Evolutionary conservation across 108 stramenopile species (phyloP).

Genomic region (Discostella pseudostelligera): DNA sequence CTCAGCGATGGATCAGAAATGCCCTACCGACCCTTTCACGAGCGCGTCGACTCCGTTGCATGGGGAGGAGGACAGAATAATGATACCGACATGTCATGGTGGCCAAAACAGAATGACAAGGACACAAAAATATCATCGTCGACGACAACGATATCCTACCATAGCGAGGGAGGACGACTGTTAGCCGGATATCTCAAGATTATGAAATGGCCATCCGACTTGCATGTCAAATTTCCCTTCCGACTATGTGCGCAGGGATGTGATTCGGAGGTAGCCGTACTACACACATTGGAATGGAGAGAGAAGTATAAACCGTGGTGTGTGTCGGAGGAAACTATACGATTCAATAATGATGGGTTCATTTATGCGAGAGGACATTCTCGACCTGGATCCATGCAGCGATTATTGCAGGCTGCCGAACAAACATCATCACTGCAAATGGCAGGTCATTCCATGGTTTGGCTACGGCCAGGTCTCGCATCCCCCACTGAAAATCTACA

Average conservation of each 20-base stretch:
- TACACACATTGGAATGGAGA: constrained; percentile 69
- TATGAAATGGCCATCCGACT: constrained; percentile 43
- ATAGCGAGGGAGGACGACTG: constrained; percentile 25
- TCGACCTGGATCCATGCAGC: constrained; percentile 30
- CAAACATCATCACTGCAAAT: constrained; percentile 5
- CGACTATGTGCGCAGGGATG: constrained; percentile 58
- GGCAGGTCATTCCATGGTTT: constrained; percentile 61
- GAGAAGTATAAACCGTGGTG: constrained; percentile 75
- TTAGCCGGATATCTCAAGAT: constrained; percentile 46
- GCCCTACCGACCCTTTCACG: constrained; percentile 17
- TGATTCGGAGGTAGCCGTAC: constrained; percentile 52
- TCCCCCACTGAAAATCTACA: constrained; percentile 30
- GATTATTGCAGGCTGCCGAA: constrained; percentile 10
- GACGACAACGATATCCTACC: neutral
- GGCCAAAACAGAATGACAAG: constrained; percentile 12
- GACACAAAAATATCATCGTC: neutral
- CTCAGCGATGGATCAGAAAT: constrained; percentile 1
- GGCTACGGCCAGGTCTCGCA: constrained; percentile 52
- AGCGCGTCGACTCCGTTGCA: constrained; percentile 31
- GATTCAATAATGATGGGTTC: constrained; percentile 60
- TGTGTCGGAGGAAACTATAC: constrained; percentile 45
- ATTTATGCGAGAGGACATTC: constrained; percentile 61
- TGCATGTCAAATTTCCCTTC: constrained; percentile 63
- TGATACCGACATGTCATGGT: constrained; percentile 24
- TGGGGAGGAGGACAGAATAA: constrained; percentile 34